A percentile compares a stretch with the other conserved stretches of the same genome.
Conservation (phyloP, 202 grass and related monocot species). For the Cymbopogon flexuosus region DNA sequence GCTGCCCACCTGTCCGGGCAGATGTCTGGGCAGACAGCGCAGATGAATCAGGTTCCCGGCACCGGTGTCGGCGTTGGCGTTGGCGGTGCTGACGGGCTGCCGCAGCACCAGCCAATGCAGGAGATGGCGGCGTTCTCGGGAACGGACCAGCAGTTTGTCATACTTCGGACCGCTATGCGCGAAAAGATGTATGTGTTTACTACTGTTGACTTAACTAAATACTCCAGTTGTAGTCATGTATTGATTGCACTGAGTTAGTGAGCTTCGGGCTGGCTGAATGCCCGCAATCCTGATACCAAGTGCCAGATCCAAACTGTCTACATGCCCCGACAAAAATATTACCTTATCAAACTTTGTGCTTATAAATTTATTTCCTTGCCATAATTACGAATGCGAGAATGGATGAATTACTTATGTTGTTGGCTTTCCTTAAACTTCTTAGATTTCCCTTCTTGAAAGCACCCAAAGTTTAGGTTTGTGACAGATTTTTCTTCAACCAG, state of each 20-base stretch:
- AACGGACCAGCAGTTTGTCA: conserved; percentile 34
- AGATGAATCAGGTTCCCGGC: conserved; percentile 41
- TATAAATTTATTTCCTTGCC: neutral
- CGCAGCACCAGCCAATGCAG: conserved; percentile 54
- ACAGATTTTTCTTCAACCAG: neutral
- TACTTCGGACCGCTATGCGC: conserved; percentile 32
- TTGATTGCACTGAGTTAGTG: conserved; percentile 30
- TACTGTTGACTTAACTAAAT: neutral
- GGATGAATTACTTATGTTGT: neutral
- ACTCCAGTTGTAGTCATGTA: neutral
- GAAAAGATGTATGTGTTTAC: conserved; percentile 54
- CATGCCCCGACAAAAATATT: neutral
- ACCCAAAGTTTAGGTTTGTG: neutral
- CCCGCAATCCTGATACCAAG: neutral
- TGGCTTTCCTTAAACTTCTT: neutral
- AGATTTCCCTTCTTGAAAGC: neutral
- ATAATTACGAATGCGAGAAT: neutral
- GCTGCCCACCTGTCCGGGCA: conserved; percentile 51
- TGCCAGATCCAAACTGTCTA: neutral
- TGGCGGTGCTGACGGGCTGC: conserved; percentile 18
- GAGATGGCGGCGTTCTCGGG: conserved; percentile 25
- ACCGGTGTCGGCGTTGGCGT: conserved; percentile 3
- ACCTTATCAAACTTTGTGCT: neutral
- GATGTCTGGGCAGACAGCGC: conserved; percentile 43
- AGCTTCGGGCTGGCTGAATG: neutral